phyloP scores from a whole-genome alignment of 1,139 yeast genomes.

The Geotrichum fermentans region DNA sequence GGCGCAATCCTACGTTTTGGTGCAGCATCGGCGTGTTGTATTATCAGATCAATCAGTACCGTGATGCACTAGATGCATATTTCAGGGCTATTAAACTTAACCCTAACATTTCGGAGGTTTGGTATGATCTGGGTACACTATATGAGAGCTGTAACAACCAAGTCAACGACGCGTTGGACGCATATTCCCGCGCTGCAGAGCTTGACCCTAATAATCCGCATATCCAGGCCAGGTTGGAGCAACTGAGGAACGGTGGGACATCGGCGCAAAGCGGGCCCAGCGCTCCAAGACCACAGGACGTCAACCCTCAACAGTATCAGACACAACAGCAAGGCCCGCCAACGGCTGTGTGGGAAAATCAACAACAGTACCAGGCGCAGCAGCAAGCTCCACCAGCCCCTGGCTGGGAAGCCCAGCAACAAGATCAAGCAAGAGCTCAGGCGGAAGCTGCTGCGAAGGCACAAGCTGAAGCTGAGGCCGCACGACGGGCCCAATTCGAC shows the following conservation, averaged over 20 bases:
- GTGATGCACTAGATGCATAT: constrained; percentile 96
- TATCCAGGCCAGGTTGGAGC: constrained; percentile 86
- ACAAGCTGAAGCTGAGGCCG: constrained; percentile 6
- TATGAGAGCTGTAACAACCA: constrained; percentile 97
- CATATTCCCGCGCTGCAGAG: constrained; percentile 92
- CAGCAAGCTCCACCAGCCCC: constrained; percentile 29
- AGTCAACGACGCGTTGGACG: constrained; percentile 89
- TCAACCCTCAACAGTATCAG: constrained; percentile 42
- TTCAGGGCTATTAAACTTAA: constrained; percentile 92
- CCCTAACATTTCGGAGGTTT: constrained; percentile 93
- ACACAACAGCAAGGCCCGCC: constrained; percentile 33
- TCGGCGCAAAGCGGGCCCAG: constrained; percentile 66
- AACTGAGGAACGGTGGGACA: constrained; percentile 46
- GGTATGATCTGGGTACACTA: constrained; percentile 96
- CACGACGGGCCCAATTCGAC: background rate
- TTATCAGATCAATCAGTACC: constrained; percentile 90
- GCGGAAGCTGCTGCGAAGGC: constrained; percentile 3
- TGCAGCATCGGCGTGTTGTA: constrained; percentile 96
- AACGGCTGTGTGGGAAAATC: constrained; percentile 31
- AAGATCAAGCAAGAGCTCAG: constrained; percentile 6
- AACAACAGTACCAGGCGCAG: constrained; percentile 27
- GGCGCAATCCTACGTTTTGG: constrained; percentile 97
- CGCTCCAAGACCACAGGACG: constrained; percentile 45
- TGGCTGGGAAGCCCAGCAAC: constrained; percentile 27
- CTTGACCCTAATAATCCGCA: constrained; percentile 93